Base-by-base conservation (phyloP, 306 rosid species). In the Medicago lupulina region DNA sequence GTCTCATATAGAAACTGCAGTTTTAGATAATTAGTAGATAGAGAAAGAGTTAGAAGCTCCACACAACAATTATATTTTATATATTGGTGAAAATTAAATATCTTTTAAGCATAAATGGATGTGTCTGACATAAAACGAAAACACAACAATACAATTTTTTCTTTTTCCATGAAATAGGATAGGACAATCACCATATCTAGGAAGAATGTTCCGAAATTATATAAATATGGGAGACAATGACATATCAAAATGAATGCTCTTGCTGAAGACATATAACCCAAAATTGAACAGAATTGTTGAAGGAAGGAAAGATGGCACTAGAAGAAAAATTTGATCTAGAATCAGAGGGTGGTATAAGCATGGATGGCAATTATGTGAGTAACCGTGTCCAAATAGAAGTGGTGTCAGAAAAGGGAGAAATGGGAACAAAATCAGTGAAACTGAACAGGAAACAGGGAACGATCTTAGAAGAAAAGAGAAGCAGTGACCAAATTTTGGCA, bases 371-470 rank as follows among this genome's bases (percentile, higher is more conserved):
- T 4, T 0, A 1, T 34, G 38, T 34, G 38, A 34, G 38, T 5
- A 34, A 34, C 38, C 7, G 38, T 7, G 7, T 34, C 38, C 38
- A 34, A 34, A 34, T 34, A 34, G 38, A 34, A 34, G 38, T 34
- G 38, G 38, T 34, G 38, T 34, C 7, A 34, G 38, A 34, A 34
- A 34, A 34, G 38, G 7, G 7, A 34, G 38, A 34, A 34, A 34
- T 34, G 38, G 38, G 7, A 34, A 74, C 79, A 73, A 41, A 43
- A 61, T n/a, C 78, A 63, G 7, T 51, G 38, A 34, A 34, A 7
- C 38, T 34, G 36, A 34, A 34, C 1, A 1, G 38, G 38, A 34
- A 5, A 34, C 38, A 34, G 0, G 38, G 38, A 34, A 5, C 7
- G 38, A 34, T 34, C 38, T 34, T 34, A 34, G 38, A 34, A 34